Conservation (phyloP, 129 eudicot genomes). For the Centella asiatica region DNA sequence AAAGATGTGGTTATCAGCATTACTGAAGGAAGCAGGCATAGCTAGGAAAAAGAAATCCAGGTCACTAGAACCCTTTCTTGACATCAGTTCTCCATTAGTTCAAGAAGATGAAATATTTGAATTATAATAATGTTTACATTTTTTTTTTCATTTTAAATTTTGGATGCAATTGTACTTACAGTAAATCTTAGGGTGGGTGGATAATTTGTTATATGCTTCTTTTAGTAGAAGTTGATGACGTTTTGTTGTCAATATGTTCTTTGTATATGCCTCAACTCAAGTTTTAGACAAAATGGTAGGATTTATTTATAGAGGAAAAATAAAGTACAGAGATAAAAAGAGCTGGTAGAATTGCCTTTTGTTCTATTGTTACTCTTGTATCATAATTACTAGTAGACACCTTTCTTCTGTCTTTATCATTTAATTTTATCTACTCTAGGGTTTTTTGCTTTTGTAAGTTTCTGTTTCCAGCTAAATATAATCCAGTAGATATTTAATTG, state of each 20-base stretch:
- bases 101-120: slow-evolving; percentile 11
- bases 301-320: not conserved
- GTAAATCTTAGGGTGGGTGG: slow-evolving; percentile 13
- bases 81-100: slow-evolving; percentile 20
- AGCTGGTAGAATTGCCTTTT: slow-evolving; percentile 26
- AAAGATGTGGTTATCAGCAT: slow-evolving; percentile 45
- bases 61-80: slow-evolving; percentile 63
- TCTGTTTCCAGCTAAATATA: no score
- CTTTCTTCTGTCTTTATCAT: not conserved
- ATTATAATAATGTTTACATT: not conserved
- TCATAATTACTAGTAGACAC: not conserved
- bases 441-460: not conserved
- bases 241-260: slow-evolving; percentile 15
- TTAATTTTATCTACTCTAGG: not conserved
- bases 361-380: slow-evolving; percentile 8
- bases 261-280: slow-evolving; percentile 5
- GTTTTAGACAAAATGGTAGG: not conserved
- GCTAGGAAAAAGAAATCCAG: slow-evolving; percentile 49
- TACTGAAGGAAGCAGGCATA: slow-evolving; percentile 61
- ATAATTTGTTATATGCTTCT: slow-evolving; percentile 12
- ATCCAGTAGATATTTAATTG: no score
- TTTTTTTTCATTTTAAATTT: no score
- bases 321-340: not conserved
- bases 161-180: not conserved
- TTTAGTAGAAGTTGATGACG: slow-evolving; percentile 1